These are phyloP conservation scores for Bothia castanella DNA, from an alignment of 1,284 basidiomycete species.

Conservation along the genomic window DNA sequence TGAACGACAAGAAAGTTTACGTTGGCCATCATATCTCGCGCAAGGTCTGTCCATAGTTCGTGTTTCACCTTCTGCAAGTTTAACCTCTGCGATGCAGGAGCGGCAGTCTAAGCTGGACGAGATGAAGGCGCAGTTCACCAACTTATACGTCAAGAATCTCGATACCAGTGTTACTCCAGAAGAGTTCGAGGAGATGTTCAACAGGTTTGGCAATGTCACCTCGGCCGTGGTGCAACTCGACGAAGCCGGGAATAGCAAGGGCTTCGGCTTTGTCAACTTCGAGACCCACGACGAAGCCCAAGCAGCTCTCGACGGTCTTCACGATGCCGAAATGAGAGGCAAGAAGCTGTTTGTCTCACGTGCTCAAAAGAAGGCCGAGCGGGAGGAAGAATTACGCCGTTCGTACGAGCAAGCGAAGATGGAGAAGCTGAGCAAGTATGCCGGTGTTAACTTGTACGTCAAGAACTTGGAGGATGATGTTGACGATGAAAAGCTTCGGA, in stretches of 20 bases:
- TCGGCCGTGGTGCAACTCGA: constrained; percentile 82
- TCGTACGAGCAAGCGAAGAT: constrained; percentile 95
- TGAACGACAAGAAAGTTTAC: constrained; percentile 99
- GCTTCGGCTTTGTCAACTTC: constrained; percentile 99
- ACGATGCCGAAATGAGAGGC: constrained; percentile 85
- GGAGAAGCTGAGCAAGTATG: constrained; percentile 98
- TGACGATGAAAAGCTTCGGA: constrained; percentile 91
- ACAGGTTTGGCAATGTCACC: constrained; percentile 80
- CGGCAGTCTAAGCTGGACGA: constrained; percentile 98
- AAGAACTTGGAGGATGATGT: constrained; percentile 96
- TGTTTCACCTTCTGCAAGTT: not conserved
- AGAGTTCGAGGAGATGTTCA: constrained; percentile 85
- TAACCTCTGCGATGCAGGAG: constrained; percentile 49
- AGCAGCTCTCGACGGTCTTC: constrained; percentile 85
- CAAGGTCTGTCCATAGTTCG: constrained; percentile 58
- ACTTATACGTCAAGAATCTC: constrained; percentile 98
- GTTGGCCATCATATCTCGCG: constrained; percentile 97
- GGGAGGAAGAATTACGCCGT: constrained; percentile 93
- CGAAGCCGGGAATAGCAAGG: constrained; percentile 89
- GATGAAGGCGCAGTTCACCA: constrained; percentile 95
- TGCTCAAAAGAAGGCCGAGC: constrained; percentile 98
- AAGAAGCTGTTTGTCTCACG: constrained; percentile 94
- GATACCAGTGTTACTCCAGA: constrained; percentile 83
- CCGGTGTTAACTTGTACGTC: constrained; percentile 99
- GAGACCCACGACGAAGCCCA: constrained; percentile 91